phyloP scores from a whole-genome alignment of 495 filamentous ascomycete species.

The Penicillium coffeae region DNA sequence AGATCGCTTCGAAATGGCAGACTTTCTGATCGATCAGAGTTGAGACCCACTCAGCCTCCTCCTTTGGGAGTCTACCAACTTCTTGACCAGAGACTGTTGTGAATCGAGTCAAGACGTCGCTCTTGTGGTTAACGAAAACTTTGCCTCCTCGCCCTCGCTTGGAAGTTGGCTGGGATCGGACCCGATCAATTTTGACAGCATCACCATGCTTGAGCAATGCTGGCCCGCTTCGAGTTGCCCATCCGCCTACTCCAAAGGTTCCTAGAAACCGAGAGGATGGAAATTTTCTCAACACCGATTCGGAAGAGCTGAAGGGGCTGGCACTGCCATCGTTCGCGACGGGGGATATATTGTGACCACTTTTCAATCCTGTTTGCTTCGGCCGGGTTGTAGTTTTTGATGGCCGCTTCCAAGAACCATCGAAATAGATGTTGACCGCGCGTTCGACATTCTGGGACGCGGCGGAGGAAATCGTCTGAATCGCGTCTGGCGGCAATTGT shows the following conservation, averaged over 20 bases:
- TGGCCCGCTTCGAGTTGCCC: slow-evolving; percentile 83
- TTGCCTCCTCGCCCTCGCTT: slow-evolving; percentile 50
- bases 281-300: slow-evolving; percentile 34
- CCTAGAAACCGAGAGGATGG: slow-evolving; percentile 76
- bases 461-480: slow-evolving; percentile 52
- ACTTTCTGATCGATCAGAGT: slow-evolving; percentile 88
- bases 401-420: slow-evolving; percentile 79
- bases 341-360: background rate
- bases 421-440: slow-evolving; percentile 83
- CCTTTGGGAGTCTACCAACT: slow-evolving; percentile 82
- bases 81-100: slow-evolving; percentile 77
- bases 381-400: slow-evolving; percentile 5
- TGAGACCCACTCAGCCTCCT: slow-evolving; percentile 91
- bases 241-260: slow-evolving; percentile 85
- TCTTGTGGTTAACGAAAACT: slow-evolving; percentile 50
- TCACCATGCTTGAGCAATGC: slow-evolving; percentile 74
- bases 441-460: slow-evolving; percentile 60
- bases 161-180: slow-evolving; percentile 62
- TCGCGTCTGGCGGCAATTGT: slow-evolving; percentile 47
- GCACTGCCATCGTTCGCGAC: background rate
- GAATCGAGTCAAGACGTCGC: slow-evolving; percentile 91
- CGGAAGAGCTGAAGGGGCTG: background rate
- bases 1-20: slow-evolving; percentile 80
- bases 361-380: slow-evolving; percentile 4
- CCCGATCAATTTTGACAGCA: slow-evolving; percentile 76